Percentiles rank a stretch among this genome's conserved stretches.
phyloP scores from a whole-genome alignment of 257 asterid species.

The Solanum sitiens region DNA sequence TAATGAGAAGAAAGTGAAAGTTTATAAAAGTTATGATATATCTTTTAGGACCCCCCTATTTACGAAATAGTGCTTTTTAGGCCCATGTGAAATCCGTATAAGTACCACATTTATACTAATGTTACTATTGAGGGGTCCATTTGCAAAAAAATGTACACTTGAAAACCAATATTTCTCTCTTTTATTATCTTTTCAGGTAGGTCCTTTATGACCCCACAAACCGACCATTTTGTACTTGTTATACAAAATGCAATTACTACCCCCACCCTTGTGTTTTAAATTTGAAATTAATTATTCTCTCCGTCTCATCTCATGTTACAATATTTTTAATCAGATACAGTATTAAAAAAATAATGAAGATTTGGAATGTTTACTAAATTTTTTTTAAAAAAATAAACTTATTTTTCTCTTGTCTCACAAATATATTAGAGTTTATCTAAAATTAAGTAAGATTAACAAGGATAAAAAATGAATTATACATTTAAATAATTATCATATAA shows the following conservation, averaged over 20 bases:
- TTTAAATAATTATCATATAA: too few relatives aligned
- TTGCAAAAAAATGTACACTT: background rate
- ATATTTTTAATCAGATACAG: too few relatives aligned
- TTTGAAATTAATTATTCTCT: too few relatives aligned
- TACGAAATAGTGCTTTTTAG: background rate
- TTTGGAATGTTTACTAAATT: too few relatives aligned
- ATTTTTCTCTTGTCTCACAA: too few relatives aligned
- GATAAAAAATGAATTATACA: too few relatives aligned
- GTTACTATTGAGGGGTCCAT: background rate
- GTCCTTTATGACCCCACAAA: constrained; percentile 23
- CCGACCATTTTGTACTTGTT: constrained; percentile 11
- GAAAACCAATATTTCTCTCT: background rate
- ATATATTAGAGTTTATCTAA: too few relatives aligned
- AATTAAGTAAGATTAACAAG: too few relatives aligned
- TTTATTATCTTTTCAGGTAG: background rate
- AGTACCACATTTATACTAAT: background rate
- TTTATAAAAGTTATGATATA: background rate
- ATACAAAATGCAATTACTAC: background rate
- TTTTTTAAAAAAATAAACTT: too few relatives aligned
- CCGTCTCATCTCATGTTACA: too few relatives aligned
- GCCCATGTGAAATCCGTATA: background rate
- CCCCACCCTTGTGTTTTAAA: too few relatives aligned
- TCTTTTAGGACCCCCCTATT: background rate
- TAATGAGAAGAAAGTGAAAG: background rate
- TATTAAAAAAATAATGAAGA: too few relatives aligned